Percentiles rank a stretch among this genome's conserved stretches.
phyloP scores from a whole-genome alignment of 2,329 filamentous ascomycete species.

The Tympanopsis confertula region DNA sequence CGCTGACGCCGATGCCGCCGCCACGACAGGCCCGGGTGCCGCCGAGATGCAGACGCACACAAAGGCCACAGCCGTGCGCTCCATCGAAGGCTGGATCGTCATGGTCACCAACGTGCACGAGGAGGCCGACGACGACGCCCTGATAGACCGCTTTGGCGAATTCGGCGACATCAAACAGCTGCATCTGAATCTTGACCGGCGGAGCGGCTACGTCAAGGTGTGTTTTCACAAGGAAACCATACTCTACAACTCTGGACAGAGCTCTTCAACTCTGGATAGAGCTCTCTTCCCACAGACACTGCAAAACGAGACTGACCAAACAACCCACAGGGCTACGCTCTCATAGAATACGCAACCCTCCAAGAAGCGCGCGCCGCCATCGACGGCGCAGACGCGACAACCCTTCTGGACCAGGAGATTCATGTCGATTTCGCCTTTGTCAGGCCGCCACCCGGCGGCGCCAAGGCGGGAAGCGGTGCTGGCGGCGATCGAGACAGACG shows the following conservation, averaged over 20 bases:
- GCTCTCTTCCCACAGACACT: not conserved
- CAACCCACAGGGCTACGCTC: conserved; percentile 57
- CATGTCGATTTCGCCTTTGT: conserved; percentile 79
- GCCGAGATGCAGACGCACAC: conserved; percentile 60
- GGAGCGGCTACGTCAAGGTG: conserved; percentile 81
- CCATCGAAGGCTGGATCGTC: conserved; percentile 82
- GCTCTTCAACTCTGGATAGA: not conserved
- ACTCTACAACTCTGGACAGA: conserved; percentile 1
- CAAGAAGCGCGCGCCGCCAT: conserved; percentile 73
- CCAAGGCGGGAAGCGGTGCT: conserved; percentile 17
- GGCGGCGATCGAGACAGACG: conserved; percentile 24
- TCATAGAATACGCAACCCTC: conserved; percentile 74
- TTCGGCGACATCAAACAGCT: conserved; percentile 81
- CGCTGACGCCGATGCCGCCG: conserved; percentile 13
- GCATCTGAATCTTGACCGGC: conserved; percentile 70
- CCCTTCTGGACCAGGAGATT: conserved; percentile 72
- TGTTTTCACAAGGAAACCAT: conserved; percentile 6
- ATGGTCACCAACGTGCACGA: conserved; percentile 81
- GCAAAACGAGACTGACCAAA: conserved; percentile 1
- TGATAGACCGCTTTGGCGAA: conserved; percentile 73
- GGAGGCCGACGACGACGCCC: conserved; percentile 71
- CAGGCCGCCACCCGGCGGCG: conserved; percentile 54
- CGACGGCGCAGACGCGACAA: conserved; percentile 64
- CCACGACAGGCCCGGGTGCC: conserved; percentile 32
- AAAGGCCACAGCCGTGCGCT: conserved; percentile 70